Base-by-base conservation (phyloP, 805 yeast genomes). In the Wickerhamomyces ciferrii region DNA sequence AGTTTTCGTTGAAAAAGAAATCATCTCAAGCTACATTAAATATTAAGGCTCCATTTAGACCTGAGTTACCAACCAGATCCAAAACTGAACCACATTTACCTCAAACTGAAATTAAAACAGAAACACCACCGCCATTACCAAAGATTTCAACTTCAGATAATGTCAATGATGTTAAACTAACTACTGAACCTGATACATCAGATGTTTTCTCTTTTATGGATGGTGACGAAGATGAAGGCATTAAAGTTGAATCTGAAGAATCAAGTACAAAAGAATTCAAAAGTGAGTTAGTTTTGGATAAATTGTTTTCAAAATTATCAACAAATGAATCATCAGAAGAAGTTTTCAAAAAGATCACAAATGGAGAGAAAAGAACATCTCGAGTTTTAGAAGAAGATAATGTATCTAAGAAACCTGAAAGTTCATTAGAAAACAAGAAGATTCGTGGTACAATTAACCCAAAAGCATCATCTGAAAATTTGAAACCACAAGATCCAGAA, bases 171-270 rank as follows among this genome's bases (percentile, higher is more conserved):
- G 5, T 9, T 9, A 17, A 38, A 23, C 14, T 8, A 14, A 7
- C 34, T 8, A 29, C 39, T 24, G 50, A 17, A 18, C 13, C 44
- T 27, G 47, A 38, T 21, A 3, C 24, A 4, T 48, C 49, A n/a
- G 52, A 48, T 35, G 49, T 40, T 8, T 59, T 56, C 39, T 59
- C 63, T 9, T 59, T 59, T 27, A 36, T 43, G n/a, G 61, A 56
- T 5, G 59, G 52, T 7, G 62, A 58, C 18, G 63, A 58, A 31
- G 53, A 55, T 23, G 42, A 38, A 4, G 52, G 47, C n/a, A 43
- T 57, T 17, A 48, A 44, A 8, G 39, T 54, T 15, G 41, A 43
- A 18, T 48, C 46, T 4, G 21, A 27, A n/a, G 43, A 43, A 35
- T 14, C 47, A 39, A 46, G 37, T 14, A 23, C 18, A 11, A 45